Evolutionary conservation across 148 eudicot genomes (phyloP).

Genomic region (Tetragonia tetragonoides): DNA sequence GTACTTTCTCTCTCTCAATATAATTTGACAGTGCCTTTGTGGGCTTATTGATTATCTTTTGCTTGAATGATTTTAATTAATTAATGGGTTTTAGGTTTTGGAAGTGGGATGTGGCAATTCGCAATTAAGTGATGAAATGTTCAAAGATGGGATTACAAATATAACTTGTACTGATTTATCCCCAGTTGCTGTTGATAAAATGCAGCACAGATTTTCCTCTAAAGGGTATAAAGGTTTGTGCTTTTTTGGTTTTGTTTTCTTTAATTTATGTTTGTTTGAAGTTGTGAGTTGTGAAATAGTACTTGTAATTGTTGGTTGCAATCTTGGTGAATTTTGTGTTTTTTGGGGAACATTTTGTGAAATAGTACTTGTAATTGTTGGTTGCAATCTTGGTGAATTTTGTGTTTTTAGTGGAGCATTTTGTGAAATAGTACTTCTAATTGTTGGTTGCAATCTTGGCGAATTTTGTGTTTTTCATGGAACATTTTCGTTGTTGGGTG

Average conservation of each 20-base stretch:
- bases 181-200: conserved; percentile 74
- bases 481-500: too few relatives aligned
- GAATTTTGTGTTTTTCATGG: too few relatives aligned
- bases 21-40: not conserved
- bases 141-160: conserved; percentile 64
- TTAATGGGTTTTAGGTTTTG: conserved; percentile 50
- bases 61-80: too few relatives aligned
- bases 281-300: not conserved
- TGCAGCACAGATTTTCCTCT: conserved; percentile 46
- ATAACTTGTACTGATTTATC: conserved; percentile 90
- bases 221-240: conserved; percentile 69
- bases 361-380: too few relatives aligned
- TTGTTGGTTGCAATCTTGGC: not conserved
- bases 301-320: not conserved
- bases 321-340: not conserved
- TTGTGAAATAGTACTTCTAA: too few relatives aligned
- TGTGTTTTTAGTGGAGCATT: too few relatives aligned
- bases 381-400: not conserved
- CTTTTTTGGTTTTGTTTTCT: not conserved
- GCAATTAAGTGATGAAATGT: conserved; percentile 77
- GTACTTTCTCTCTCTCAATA: conserved; percentile 33
- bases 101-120: conserved; percentile 99
- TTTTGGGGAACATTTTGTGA: too few relatives aligned
- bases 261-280: not conserved
- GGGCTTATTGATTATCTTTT: not conserved